phyloP scores from a whole-genome alignment of 2,329 filamentous ascomycete genomes.

The Rhynchosporium graminicola region DNA sequence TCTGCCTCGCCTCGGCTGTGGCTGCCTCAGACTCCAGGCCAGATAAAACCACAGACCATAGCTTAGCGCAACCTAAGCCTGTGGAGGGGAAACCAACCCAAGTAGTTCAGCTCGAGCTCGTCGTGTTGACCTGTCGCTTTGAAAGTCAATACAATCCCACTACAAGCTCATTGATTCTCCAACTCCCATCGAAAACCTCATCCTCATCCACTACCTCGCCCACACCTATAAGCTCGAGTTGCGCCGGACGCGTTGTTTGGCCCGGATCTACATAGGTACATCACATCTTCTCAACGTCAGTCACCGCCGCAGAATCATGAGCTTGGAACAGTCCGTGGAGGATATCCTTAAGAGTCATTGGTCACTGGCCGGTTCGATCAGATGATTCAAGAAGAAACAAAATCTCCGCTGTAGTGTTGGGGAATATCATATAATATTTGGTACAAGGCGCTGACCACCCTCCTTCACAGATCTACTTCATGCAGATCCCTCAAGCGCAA shows the following conservation, averaged over 20 bases:
- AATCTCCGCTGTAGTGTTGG: not conserved
- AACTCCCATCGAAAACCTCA: constrained; percentile 15
- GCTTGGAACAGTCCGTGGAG: not conserved
- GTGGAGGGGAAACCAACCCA: constrained; percentile 9
- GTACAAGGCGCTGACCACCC: constrained; percentile 21
- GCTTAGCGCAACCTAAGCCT: not conserved
- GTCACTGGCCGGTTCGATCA: constrained; percentile 3
- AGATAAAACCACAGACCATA: not conserved
- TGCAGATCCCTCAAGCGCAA: constrained; percentile 23
- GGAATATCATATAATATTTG: not conserved
- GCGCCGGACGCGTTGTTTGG: constrained; percentile 28
- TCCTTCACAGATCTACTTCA: not conserved
- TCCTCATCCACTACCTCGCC: constrained; percentile 7
- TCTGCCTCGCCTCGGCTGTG: not conserved
- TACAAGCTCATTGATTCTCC: constrained; percentile 22
- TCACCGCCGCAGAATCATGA: constrained; percentile 25
- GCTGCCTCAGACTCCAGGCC: not conserved
- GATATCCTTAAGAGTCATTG: not conserved
- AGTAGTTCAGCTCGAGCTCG: not conserved
- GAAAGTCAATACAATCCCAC: not conserved
- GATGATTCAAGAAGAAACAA: not conserved
- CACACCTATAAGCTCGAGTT: constrained; percentile 17
- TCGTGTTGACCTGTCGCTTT: not conserved
- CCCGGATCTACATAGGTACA: constrained; percentile 13
- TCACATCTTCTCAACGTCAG: constrained; percentile 2